These are phyloP conservation scores for Claviceps africana DNA, from an alignment of 2,329 filamentous ascomycete species.

Conservation along the genomic window DNA sequence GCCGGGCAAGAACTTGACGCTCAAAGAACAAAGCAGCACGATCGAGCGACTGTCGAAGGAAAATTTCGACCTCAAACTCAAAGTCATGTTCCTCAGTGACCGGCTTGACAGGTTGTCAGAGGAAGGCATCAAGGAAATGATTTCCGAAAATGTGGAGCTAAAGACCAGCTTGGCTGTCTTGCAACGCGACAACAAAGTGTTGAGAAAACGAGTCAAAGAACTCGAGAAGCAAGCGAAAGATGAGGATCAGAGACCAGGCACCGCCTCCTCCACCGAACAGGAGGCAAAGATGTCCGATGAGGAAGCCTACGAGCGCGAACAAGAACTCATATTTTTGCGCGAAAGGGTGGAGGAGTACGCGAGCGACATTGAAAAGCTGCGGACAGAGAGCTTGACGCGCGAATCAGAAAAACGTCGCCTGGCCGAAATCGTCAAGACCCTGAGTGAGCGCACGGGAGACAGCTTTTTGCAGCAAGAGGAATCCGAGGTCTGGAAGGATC, in stretches of 20 bases:
- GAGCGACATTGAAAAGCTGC: constrained; percentile 67
- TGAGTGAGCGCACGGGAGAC: constrained; percentile 36
- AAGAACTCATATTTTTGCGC: constrained; percentile 71
- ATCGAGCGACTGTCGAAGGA: constrained; percentile 95
- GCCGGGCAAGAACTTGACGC: constrained; percentile 59
- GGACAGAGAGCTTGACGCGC: constrained; percentile 61
- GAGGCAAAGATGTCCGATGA: constrained; percentile 43
- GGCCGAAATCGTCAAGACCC: constrained; percentile 57
- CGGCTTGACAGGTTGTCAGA: constrained; percentile 86
- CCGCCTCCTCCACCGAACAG: constrained; percentile 47
- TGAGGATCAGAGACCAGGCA: constrained; percentile 48
- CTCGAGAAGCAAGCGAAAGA: constrained; percentile 67
- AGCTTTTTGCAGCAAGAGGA: constrained; percentile 43
- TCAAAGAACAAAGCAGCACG: constrained; percentile 95
- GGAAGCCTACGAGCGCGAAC: constrained; percentile 56
- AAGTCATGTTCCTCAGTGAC: constrained; percentile 93
- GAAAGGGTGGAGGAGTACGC: constrained; percentile 78
- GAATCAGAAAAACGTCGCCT: constrained; percentile 80
- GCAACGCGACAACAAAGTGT: constrained; percentile 76
- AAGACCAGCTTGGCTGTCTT: constrained; percentile 80
- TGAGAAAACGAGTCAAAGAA: constrained; percentile 71
- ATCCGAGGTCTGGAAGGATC: constrained; percentile 85
- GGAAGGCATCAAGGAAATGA: constrained; percentile 95
- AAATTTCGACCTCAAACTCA: constrained; percentile 94
- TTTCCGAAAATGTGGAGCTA: constrained; percentile 90